Evolutionary conservation across 495 filamentous ascomycete species (phyloP).

Genomic region (Penicillium coffeae): DNA sequence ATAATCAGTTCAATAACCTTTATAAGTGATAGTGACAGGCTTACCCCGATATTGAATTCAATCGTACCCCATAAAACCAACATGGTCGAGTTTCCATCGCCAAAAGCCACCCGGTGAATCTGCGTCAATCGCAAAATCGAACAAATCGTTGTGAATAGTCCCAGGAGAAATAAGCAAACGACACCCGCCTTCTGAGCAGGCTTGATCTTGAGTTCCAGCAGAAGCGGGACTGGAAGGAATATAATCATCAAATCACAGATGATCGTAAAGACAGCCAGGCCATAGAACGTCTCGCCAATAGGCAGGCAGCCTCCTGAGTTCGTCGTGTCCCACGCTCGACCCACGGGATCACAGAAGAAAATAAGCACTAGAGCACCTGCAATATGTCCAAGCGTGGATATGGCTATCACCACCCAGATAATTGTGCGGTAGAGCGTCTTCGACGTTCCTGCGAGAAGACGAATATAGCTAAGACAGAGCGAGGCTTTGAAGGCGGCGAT

Average conservation of each 20-base stretch:
- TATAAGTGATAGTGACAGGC: constrained; percentile 1
- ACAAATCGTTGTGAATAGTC: constrained; percentile 56
- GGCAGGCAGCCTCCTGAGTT: constrained; percentile 45
- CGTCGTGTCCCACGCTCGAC: constrained; percentile 43
- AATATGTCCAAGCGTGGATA: constrained; percentile 44
- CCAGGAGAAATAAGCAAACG: constrained; percentile 52
- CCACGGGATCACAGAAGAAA: constrained; percentile 51
- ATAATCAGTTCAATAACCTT: background rate
- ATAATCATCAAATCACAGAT: constrained; percentile 51
- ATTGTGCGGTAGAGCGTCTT: constrained; percentile 43
- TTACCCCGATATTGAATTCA: constrained; percentile 54
- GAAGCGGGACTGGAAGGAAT: constrained; percentile 51
- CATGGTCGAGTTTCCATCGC: constrained; percentile 55
- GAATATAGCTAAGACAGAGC: constrained; percentile 53
- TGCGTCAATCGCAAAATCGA: constrained; percentile 53
- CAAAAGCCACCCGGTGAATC: constrained; percentile 48
- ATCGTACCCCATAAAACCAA: constrained; percentile 56
- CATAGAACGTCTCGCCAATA: constrained; percentile 49
- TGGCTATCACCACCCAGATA: constrained; percentile 44
- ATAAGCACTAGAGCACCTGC: constrained; percentile 48
- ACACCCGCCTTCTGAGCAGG: constrained; percentile 49
- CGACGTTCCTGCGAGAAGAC: constrained; percentile 46
- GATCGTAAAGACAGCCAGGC: constrained; percentile 50
- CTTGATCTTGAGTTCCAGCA: constrained; percentile 49
- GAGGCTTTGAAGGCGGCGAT: constrained; percentile 59